phyloP scores from a whole-genome alignment of 2,329 filamentous ascomycete genomes.

The Exophiala viscosa region DNA sequence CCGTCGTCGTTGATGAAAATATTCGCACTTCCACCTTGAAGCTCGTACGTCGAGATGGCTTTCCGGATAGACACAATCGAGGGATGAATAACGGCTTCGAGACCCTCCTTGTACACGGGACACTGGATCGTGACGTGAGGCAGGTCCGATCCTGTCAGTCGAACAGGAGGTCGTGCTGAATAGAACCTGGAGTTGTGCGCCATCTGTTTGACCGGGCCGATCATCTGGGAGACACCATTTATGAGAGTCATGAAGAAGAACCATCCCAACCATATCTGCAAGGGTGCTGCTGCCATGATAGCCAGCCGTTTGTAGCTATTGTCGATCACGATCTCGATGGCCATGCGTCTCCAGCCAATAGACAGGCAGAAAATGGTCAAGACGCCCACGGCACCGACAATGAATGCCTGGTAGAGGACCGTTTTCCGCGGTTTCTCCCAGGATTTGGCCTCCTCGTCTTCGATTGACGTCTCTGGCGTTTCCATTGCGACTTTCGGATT shows the following conservation, averaged over 20 bases:
- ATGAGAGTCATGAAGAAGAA: conserved; percentile 48
- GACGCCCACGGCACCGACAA: conserved; percentile 5
- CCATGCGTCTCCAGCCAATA: conserved; percentile 53
- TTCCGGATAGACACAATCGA: conserved; percentile 55
- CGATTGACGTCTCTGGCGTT: background rate
- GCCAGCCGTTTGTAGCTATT: conserved; percentile 52
- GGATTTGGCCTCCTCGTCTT: background rate
- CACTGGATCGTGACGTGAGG: conserved; percentile 71
- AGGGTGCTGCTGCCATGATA: conserved; percentile 49
- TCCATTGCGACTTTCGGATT: background rate
- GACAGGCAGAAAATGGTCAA: conserved; percentile 11
- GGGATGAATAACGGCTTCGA: conserved; percentile 62
- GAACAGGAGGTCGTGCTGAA: conserved; percentile 34
- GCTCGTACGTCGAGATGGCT: conserved; percentile 59
- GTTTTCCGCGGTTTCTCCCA: conserved; percentile 7
- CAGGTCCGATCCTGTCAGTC: conserved; percentile 26
- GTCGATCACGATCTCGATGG: conserved; percentile 43
- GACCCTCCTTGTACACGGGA: conserved; percentile 82
- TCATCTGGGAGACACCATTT: conserved; percentile 39
- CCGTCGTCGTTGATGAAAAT: conserved; percentile 41
- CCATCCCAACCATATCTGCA: conserved; percentile 57
- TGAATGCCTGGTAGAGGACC: conserved; percentile 4
- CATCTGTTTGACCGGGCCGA: conserved; percentile 44
- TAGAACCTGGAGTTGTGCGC: conserved; percentile 44
- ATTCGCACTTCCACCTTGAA: conserved; percentile 43